phyloP scores from a whole-genome alignment of 1,284 basidiomycete species.

The Ustilago cynodontis region DNA sequence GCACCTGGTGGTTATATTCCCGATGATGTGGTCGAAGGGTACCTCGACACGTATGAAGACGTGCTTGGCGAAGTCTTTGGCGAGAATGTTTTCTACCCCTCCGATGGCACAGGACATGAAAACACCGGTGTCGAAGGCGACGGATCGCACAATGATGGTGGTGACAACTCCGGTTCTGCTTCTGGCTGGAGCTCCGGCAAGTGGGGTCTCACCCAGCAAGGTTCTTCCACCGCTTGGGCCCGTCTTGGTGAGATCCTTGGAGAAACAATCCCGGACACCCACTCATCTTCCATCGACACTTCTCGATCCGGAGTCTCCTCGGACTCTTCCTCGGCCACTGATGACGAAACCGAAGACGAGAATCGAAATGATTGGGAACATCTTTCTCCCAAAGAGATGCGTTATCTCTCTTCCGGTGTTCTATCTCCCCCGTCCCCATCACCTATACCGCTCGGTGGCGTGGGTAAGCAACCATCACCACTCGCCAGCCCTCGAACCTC shows the following conservation, averaged over 20 bases:
- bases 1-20: conserved; percentile 72
- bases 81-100: conserved; percentile 46
- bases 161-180: conserved; percentile 7
- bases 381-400: conserved; percentile 66
- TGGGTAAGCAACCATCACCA: conserved; percentile 35
- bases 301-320: conserved; percentile 4
- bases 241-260: conserved; percentile 63
- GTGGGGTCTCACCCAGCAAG: conserved; percentile 61
- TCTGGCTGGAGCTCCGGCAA: conserved; percentile 57
- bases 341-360: conserved; percentile 45
- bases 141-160: conserved; percentile 10
- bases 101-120: conserved; percentile 16
- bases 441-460: conserved; percentile 33
- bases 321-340: conserved; percentile 8
- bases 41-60: conserved; percentile 74
- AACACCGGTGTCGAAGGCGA: conserved; percentile 2
- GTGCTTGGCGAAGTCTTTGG: conserved; percentile 73
- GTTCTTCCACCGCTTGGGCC: conserved; percentile 62
- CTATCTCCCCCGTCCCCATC: conserved; percentile 42
- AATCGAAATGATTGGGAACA: conserved; percentile 67
- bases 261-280: conserved; percentile 30
- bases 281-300: conserved; percentile 22
- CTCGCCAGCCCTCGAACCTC: conserved; percentile 22
- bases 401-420: conserved; percentile 49
- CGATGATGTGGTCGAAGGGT: conserved; percentile 73